phyloP scores from a whole-genome alignment of 352 stramenopile species.

The Globisporangium carolinianum region DNA sequence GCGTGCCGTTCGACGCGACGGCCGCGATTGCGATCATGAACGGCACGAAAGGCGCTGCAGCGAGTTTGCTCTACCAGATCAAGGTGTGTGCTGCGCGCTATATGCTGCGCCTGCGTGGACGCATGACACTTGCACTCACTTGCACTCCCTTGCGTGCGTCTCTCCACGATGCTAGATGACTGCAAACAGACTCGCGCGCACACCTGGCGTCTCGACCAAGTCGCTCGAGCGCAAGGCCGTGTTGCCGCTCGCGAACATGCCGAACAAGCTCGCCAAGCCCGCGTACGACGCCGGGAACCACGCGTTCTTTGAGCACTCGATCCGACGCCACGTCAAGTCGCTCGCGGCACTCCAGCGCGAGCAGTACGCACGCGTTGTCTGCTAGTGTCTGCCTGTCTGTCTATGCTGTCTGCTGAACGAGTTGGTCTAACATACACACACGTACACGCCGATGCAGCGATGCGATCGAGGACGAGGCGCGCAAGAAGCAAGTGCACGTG shows the following conservation, averaged over 20 bases:
- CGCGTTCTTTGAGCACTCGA: conserved; percentile 59
- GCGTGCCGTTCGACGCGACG: conserved; percentile 73
- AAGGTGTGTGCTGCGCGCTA: conserved; percentile 31
- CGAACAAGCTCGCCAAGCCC: conserved; percentile 48
- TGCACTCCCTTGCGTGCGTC: not conserved
- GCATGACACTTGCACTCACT: not conserved
- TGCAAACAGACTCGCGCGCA: conserved; percentile 33
- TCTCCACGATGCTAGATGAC: conserved; percentile 22
- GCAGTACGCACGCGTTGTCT: conserved; percentile 25
- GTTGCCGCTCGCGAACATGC: conserved; percentile 53
- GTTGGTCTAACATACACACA: not conserved
- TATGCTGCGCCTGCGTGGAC: too few species aligned
- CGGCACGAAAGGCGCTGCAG: conserved; percentile 40
- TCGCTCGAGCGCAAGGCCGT: conserved; percentile 38
- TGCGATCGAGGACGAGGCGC: conserved; percentile 24
- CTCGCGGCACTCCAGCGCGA: conserved; percentile 33
- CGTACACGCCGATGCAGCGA: conserved; percentile 18
- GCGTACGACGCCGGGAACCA: conserved; percentile 49
- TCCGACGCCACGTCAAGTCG: conserved; percentile 54
- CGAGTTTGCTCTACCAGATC: conserved; percentile 84
- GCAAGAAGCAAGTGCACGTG: conserved; percentile 21
- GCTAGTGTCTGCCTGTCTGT: not conserved
- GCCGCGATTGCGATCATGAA: conserved; percentile 80
- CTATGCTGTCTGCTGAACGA: too few species aligned
- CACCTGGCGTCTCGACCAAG: conserved; percentile 42